A percentile compares a stretch with the other conserved stretches of the same genome.
phyloP scores from a whole-genome alignment of 495 filamentous ascomycete genomes.

The Penicillium crystallinum region DNA sequence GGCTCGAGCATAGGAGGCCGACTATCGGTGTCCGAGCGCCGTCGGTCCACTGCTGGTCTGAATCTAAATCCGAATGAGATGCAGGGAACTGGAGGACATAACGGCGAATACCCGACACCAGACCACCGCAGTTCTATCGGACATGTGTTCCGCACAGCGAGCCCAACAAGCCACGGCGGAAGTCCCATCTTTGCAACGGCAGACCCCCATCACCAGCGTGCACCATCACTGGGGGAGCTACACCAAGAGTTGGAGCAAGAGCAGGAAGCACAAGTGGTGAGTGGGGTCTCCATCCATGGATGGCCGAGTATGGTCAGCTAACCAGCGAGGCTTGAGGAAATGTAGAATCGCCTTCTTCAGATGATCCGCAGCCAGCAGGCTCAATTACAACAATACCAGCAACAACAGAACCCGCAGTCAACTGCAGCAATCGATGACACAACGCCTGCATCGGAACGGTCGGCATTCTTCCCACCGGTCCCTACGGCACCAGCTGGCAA shows the following conservation, averaged over 20 bases:
- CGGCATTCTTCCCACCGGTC: conserved; percentile 42
- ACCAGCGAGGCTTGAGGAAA: background rate
- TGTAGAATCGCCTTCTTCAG: conserved; percentile 79
- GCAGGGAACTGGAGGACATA: conserved; percentile 54
- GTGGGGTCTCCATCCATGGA: conserved; percentile 13
- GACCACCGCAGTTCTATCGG: conserved; percentile 44
- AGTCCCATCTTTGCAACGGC: conserved; percentile 55
- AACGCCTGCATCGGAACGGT: conserved; percentile 61
- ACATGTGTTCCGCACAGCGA: conserved; percentile 47
- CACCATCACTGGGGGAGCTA: conserved; percentile 86
- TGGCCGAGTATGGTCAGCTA: background rate
- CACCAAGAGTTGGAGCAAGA: conserved; percentile 94
- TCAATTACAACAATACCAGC: conserved; percentile 65
- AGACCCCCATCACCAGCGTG: conserved; percentile 60
- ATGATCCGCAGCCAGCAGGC: conserved; percentile 86
- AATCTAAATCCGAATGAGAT: conserved; percentile 71
- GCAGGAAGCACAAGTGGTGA: conserved; percentile 88
- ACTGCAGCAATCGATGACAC: conserved; percentile 61
- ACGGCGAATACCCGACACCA: conserved; percentile 16
- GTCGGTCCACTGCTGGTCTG: conserved; percentile 63
- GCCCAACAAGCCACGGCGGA: conserved; percentile 51
- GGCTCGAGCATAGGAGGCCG: conserved; percentile 54
- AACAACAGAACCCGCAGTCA: conserved; percentile 31
- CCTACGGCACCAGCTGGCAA: conserved; percentile 27
- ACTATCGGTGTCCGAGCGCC: conserved; percentile 39